Conservation (phyloP, 345 rosid genomes). For the Murraya paniculata region DNA sequence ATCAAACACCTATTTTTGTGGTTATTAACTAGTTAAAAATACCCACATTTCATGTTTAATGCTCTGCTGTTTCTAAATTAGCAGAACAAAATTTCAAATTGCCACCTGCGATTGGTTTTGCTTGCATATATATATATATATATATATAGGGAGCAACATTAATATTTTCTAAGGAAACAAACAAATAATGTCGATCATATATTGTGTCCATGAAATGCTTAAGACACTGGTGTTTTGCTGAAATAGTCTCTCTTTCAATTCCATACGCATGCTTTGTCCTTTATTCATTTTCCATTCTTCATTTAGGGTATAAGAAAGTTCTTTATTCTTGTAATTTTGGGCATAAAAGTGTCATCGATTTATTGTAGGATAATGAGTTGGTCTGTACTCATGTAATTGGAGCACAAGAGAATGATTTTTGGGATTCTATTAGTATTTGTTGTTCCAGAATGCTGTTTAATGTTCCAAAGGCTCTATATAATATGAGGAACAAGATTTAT, state of each 20-base stretch:
- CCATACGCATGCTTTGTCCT: too few species aligned
- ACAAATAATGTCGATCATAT: too few species aligned
- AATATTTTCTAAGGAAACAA: too few species aligned
- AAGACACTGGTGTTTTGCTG: background rate
- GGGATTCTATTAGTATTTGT: background rate
- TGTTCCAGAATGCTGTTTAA: background rate
- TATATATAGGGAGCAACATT: too few species aligned
- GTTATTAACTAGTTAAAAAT: background rate
- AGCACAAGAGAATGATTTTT: background rate
- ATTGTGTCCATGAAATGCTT: background rate
- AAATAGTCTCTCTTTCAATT: too few species aligned
- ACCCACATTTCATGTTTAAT: background rate
- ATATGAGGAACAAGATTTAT: background rate
- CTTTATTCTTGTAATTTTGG: background rate
- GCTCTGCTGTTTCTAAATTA: background rate
- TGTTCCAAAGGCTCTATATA: background rate
- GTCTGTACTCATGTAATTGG: background rate
- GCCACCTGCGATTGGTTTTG: background rate
- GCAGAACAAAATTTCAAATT: background rate
- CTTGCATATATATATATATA: too few species aligned
- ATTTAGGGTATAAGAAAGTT: background rate
- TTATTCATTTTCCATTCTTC: background rate
- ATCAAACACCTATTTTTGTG: background rate
- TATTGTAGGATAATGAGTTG: background rate
- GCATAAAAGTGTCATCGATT: background rate